A percentile compares a stretch with the other conserved stretches of the same genome.
These are phyloP conservation scores for Cucumis hystrix DNA, from an alignment of 306 rosid genomes.

Conservation along the genomic window DNA sequence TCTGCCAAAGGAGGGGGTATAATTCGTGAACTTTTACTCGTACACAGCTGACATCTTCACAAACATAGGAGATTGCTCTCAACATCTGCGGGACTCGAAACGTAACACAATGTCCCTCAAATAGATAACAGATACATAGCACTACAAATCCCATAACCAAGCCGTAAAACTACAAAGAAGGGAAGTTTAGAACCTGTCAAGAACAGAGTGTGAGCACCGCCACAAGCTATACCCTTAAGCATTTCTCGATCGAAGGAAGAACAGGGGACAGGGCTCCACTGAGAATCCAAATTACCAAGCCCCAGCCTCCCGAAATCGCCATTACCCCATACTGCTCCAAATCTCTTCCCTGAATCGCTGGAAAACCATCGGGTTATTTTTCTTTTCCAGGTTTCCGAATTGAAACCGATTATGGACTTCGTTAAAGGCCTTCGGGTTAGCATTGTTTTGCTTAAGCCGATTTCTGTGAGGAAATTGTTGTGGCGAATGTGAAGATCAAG, in stretches of 20 bases:
- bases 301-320: slow-evolving; percentile 88
- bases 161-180: neutral
- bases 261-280: slow-evolving; percentile 57
- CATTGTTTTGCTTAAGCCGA: neutral
- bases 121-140: neutral
- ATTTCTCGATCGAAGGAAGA: slow-evolving; percentile 31
- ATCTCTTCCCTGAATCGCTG: slow-evolving; percentile 21
- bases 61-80: slow-evolving; percentile 3
- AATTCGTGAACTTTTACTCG: slow-evolving; percentile 33
- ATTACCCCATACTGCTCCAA: slow-evolving; percentile 82
- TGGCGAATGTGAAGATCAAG: neutral
- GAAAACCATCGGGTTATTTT: slow-evolving; percentile 24
- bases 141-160: neutral
- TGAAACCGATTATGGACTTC: neutral
- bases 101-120: slow-evolving; percentile 1
- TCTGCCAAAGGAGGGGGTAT: slow-evolving; percentile 39
- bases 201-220: slow-evolving; percentile 96
- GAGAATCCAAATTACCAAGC: slow-evolving; percentile 59
- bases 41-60: slow-evolving; percentile 25
- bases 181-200: slow-evolving; percentile 39
- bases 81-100: neutral
- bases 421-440: neutral
- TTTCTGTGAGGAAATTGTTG: neutral
- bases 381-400: neutral
- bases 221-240: slow-evolving; percentile 61